Evolutionary conservation across 1,284 basidiomycete genomes (phyloP), one percentile per base, ranked within the genome.

Genomic region (Coniophora puteana): DNA sequence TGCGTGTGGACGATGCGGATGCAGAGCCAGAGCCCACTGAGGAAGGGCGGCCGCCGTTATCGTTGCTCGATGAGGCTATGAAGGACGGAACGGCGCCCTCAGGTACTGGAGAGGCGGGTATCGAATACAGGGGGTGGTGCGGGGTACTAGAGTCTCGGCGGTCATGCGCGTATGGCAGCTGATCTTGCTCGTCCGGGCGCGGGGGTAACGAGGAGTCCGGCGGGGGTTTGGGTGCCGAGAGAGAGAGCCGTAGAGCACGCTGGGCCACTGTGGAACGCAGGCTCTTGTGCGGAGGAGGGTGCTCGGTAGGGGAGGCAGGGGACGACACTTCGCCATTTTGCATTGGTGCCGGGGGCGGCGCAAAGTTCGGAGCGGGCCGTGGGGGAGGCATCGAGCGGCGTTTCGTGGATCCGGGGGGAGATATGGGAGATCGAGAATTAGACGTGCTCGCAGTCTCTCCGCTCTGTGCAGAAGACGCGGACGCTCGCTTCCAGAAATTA

Each of bases 351-450:
- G 81, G 81, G 22, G 84, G 83, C 10, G 82, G 74, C 7, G 84
- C 82, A 40, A 71, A 72, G 14, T 69, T 79, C 0, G 84, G 84
- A 5, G 80, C 74, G 25, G 84, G 84, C 10, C 80, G 76, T 3
- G 84, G 83, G 8, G 81, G 81, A 2, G 80, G 81, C 56, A 82
- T 71, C 4, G 81, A 83, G 24, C 67, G 54, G 32, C 83, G 69
- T 56, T 81, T 70, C 11, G 68, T 52, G 4, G 70, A 63, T 38
- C 18, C 62, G 58, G n/a, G n/a, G 36, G 57, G 51, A 32, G 46
- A 52, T 36, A 58, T 48, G 50, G 46, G 34, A 62, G 60, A 40
- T 31, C 63, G 65, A n/a, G 71, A 71, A 21, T 71, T 68, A n/a
- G 68, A 65, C 14, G 72, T 72, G 47, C 66, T 71, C 14, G 61